These are phyloP conservation scores for Cadophora malorum DNA, from an alignment of 2,329 filamentous ascomycete genomes.

Conservation along the genomic window DNA sequence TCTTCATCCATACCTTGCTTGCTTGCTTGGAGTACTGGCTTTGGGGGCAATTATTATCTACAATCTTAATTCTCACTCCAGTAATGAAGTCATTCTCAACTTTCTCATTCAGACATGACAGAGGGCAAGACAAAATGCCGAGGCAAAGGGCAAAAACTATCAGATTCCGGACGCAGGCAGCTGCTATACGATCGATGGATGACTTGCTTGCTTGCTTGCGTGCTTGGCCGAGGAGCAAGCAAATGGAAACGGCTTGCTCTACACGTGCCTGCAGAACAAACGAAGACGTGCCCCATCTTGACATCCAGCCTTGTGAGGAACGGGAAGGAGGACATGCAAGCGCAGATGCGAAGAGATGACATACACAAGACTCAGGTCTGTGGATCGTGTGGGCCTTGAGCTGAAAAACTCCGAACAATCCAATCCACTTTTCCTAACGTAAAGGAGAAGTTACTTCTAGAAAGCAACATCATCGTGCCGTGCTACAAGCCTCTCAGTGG, in stretches of 20 bases:
- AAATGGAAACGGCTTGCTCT: constrained; percentile 1
- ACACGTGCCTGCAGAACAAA: constrained; percentile 1
- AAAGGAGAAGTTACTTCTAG: background rate
- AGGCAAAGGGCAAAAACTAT: constrained; percentile 4
- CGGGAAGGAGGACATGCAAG: constrained; percentile 16
- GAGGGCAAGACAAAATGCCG: background rate
- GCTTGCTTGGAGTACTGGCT: background rate
- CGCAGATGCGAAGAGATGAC: constrained; percentile 16
- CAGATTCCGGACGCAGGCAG: background rate
- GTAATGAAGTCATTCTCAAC: background rate
- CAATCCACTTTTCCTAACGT: background rate
- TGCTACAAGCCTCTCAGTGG: background rate
- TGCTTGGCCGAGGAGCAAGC: constrained; percentile 6
- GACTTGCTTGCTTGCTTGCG: no score
- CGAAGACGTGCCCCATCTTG: no score
- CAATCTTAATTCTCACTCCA: background rate
- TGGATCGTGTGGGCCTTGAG: background rate
- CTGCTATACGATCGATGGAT: background rate
- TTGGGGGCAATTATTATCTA: background rate
- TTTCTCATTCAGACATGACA: no score
- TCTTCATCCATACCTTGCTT: no score
- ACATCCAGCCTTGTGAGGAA: constrained; percentile 14
- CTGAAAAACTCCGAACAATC: background rate
- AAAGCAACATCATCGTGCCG: background rate
- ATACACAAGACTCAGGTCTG: background rate